These are phyloP conservation scores for Yarrowia keelungensis DNA, from an alignment of 805 yeast genomes.

Conservation along the genomic window DNA sequence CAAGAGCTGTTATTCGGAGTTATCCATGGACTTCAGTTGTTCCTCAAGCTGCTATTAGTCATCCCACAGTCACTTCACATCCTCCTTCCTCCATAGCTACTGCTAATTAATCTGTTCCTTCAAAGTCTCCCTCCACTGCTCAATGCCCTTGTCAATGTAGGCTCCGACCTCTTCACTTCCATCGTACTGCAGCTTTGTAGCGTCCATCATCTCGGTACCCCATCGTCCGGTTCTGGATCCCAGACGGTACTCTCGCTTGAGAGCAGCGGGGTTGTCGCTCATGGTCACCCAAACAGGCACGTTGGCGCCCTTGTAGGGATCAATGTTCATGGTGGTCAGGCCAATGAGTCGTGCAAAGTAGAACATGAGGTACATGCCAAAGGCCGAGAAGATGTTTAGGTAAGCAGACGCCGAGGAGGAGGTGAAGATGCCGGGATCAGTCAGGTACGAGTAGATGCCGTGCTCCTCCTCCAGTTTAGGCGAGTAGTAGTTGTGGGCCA, in stretches of 20 bases:
- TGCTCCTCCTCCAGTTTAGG: slow-evolving; percentile 55
- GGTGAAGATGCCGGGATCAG: slow-evolving; percentile 94
- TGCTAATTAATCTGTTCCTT: slow-evolving; percentile 70
- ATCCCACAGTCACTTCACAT: not conserved
- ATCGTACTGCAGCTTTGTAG: slow-evolving; percentile 48
- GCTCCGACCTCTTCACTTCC: slow-evolving; percentile 72
- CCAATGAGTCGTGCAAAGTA: slow-evolving; percentile 83
- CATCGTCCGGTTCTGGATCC: slow-evolving; percentile 74
- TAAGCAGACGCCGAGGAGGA: slow-evolving; percentile 75
- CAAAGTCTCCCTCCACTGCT: slow-evolving; percentile 77
- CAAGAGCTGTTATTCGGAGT: no score
- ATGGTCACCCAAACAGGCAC: slow-evolving; percentile 77
- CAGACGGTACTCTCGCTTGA: slow-evolving; percentile 61
- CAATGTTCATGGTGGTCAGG: slow-evolving; percentile 85
- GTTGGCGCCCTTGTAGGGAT: slow-evolving; percentile 88
- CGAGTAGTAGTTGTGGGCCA: slow-evolving; percentile 77
- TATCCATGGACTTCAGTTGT: no score
- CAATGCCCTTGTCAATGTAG: slow-evolving; percentile 63
- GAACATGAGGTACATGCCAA: slow-evolving; percentile 85
- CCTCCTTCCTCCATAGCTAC: not conserved
- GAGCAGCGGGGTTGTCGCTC: slow-evolving; percentile 57
- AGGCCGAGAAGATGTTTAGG: slow-evolving; percentile 77
- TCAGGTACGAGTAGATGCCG: slow-evolving; percentile 74
- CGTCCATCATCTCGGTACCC: slow-evolving; percentile 70
- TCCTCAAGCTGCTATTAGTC: no score